These are phyloP conservation scores for Sporothrix inflata DNA, from an alignment of 2,329 filamentous ascomycete species.

Conservation along the genomic window DNA sequence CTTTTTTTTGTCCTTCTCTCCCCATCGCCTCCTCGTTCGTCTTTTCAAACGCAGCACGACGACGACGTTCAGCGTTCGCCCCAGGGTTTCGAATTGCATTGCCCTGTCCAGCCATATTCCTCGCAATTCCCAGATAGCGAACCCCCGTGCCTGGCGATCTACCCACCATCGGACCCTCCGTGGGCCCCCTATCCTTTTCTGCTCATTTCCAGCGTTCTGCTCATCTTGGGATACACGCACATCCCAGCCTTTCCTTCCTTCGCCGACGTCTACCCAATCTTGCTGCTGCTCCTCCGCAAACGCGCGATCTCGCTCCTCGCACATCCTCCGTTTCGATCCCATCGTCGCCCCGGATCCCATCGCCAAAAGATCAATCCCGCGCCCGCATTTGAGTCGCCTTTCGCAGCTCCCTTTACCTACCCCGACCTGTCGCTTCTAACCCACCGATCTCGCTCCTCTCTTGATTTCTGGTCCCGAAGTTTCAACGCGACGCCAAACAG, in stretches of 20 bases:
- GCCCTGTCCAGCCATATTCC: background rate
- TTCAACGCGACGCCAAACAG: background rate
- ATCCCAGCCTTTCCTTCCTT: background rate
- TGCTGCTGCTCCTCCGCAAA: background rate
- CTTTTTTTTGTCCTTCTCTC: background rate
- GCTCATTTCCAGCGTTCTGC: constrained; percentile 5
- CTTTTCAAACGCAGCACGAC: background rate
- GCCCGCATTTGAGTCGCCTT: background rate
- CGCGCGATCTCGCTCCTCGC: background rate
- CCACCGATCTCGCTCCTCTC: background rate
- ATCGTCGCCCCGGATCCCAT: background rate
- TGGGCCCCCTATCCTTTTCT: background rate
- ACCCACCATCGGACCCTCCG: background rate
- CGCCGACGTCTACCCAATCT: background rate
- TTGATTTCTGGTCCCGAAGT: background rate
- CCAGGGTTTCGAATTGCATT: background rate
- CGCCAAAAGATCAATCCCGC: background rate
- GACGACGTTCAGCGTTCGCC: background rate
- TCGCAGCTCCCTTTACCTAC: background rate
- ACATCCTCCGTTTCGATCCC: background rate
- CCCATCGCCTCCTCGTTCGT: background rate
- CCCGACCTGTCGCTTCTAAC: background rate
- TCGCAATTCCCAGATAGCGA: background rate
- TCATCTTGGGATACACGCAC: background rate
- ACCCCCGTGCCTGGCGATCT: constrained; percentile 18